Evolutionary conservation across 192 early-diverging fungal genomes (phyloP), one percentile per base, ranked within the genome.

Genomic region (Linnemannia hyalina): DNA sequence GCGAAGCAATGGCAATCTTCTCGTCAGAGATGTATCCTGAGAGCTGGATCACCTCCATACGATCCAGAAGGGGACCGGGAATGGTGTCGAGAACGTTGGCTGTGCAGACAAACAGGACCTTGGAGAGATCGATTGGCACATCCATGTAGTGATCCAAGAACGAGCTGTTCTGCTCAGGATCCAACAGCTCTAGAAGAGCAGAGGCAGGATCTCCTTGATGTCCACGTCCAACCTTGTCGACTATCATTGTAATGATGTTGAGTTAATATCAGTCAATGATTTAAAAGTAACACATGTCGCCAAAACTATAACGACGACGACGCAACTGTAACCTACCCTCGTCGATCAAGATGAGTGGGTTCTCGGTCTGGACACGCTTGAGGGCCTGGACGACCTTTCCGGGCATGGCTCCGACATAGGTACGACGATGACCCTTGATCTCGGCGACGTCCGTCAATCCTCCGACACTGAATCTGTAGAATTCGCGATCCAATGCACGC

Each of bases 101-200:
- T 2, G 99, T 99, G 90, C 99, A 99, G 32, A 99, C 97, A 92
- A 99, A 99, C 42, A 99, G 90, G 4, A 99, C 97, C 87, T 98
- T 98, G 80, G 99, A 99, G 40, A 99, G 91, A 83, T 99, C 97
- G 16, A 99, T 92, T 1, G 99, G 98, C 16, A 99, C 96, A 88
- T 99, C 99, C 97, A 99, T 98, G 93, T 99, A 99, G 89, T 99
- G 99, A 90, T 99, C 99, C 75, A 99, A 92, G 91, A 99, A 99
- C 5, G 96, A 95, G 63, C 90, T 92, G 89, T 99, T 99, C 86
- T 99, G 99, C 85, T 99, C 99, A 16, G 99, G 99, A 74, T 99
- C 99, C 22, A 99, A 90, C 49, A 99, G 90, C 89, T 99, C 99
- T 5, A 99, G 89, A 65, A 99, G 92, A 11, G 99, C 99, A 9